phyloP scores from a whole-genome alignment of 805 yeast genomes.

The Sungouiozyma ichnusensis region DNA sequence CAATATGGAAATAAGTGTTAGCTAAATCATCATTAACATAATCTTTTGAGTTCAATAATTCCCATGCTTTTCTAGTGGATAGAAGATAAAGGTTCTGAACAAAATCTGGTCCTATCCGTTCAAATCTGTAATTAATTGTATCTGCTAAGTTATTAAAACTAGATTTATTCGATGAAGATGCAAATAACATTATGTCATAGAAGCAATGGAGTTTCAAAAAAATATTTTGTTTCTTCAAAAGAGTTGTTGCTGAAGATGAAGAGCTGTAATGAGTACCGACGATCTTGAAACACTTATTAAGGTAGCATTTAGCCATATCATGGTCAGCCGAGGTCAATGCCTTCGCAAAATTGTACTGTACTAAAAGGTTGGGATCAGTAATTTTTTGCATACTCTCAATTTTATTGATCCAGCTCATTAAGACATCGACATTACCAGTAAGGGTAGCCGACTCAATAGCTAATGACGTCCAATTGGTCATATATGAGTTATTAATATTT shows the following conservation, averaged over 20 bases:
- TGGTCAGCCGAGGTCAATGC: constrained; percentile 35
- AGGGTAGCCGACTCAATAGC: constrained; percentile 71
- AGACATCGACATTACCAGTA: constrained; percentile 41
- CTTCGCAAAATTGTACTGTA: constrained; percentile 56
- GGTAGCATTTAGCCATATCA: constrained; percentile 29
- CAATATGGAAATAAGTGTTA: constrained; percentile 46
- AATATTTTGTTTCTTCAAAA: constrained; percentile 38
- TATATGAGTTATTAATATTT: constrained; percentile 17
- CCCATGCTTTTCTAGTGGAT: constrained; percentile 46
- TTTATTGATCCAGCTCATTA: constrained; percentile 49
- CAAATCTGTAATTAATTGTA: constrained; percentile 19
- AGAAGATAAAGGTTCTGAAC: constrained; percentile 50
- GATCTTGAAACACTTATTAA: constrained; percentile 42
- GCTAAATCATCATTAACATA: constrained; percentile 29
- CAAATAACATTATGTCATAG: constrained; percentile 42
- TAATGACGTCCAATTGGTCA: constrained; percentile 45
- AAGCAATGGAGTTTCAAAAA: constrained; percentile 50
- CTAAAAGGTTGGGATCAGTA: constrained; percentile 43
- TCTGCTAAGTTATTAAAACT: constrained; percentile 10
- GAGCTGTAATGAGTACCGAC: constrained; percentile 52
- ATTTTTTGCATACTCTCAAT: constrained; percentile 35
- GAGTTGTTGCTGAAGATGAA: constrained; percentile 38
- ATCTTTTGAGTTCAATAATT: constrained; percentile 19
- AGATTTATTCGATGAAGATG: constrained; percentile 12
- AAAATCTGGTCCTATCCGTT: constrained; percentile 41